Percentiles rank a stretch among this genome's conserved stretches.
Conservation (phyloP, 768 basidiomycete species). For the Russula earlei region DNA sequence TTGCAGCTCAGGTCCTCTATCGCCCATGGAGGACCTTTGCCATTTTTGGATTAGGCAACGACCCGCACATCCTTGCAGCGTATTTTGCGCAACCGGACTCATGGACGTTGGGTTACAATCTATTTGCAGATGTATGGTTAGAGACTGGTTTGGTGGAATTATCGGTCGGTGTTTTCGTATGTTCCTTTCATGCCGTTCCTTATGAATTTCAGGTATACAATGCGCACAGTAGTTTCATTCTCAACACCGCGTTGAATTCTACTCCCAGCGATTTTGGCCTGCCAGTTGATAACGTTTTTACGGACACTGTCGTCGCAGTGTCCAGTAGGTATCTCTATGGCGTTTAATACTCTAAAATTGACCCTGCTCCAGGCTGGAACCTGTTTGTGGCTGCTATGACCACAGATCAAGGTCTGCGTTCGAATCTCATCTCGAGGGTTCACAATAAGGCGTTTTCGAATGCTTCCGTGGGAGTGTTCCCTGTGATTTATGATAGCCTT, state of each 20-base stretch:
- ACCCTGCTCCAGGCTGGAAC: constrained; percentile 1
- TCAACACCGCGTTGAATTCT: background rate
- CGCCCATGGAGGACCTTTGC: background rate
- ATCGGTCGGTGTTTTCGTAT: constrained; percentile 6
- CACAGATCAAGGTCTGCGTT: background rate
- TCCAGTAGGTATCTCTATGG: background rate
- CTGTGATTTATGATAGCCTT: background rate
- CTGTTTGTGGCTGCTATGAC: constrained; percentile 10
- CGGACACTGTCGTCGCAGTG: background rate
- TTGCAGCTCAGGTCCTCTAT: background rate
- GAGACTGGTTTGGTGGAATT: constrained; percentile 40
- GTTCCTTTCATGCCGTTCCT: background rate
- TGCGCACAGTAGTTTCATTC: constrained; percentile 1
- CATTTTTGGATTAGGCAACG: constrained; percentile 18
- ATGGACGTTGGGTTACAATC: no score
- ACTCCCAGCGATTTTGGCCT: constrained; percentile 1
- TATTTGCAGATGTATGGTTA: constrained; percentile 51
- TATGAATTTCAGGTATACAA: constrained; percentile 12
- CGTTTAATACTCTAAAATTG: background rate
- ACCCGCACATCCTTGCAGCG: no score
- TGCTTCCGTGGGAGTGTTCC: background rate
- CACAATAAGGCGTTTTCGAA: no score
- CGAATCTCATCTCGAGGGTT: constrained; percentile 4
- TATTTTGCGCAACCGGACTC: constrained; percentile 53
- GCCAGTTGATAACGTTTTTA: background rate